Evolutionary conservation across 1,139 yeast genomes (phyloP).

Genomic region (Chernovozyma sophiae-reginae): DNA sequence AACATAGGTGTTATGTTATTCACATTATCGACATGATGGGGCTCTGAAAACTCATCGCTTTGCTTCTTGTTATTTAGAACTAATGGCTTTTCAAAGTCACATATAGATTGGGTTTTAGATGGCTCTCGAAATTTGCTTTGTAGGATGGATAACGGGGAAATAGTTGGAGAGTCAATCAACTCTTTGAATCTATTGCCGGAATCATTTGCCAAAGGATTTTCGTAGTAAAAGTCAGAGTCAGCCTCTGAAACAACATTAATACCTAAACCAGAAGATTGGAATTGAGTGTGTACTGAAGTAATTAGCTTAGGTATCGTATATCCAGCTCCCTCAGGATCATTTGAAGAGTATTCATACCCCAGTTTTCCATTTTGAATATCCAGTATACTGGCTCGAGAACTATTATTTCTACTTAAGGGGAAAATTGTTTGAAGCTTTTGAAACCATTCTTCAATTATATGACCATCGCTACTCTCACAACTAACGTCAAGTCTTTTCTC

Average conservation of each 20-base stretch:
- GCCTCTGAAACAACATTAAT: slow-evolving; percentile 21
- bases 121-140: slow-evolving; percentile 1
- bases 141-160: slow-evolving; percentile 2
- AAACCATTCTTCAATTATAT: slow-evolving; percentile 21
- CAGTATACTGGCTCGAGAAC: neutral
- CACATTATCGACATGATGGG: neutral
- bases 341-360: neutral
- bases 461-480: neutral
- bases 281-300: neutral
- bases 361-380: neutral
- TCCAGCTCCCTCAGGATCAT: neutral
- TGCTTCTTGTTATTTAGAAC: neutral
- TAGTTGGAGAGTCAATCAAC: slow-evolving; percentile 3
- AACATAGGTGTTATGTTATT: neutral
- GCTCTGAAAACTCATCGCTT: neutral
- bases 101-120: neutral
- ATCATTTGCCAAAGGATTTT: neutral
- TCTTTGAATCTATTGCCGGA: neutral
- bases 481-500: neutral
- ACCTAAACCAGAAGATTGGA: slow-evolving; percentile 26
- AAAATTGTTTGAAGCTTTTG: slow-evolving; percentile 26
- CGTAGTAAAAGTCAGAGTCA: neutral
- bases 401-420: slow-evolving; percentile 13
- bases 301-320: neutral
- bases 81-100: neutral